Evolutionary conservation across 169 alveolate genomes (phyloP).

Genomic region (Plasmodium gonderi): DNA sequence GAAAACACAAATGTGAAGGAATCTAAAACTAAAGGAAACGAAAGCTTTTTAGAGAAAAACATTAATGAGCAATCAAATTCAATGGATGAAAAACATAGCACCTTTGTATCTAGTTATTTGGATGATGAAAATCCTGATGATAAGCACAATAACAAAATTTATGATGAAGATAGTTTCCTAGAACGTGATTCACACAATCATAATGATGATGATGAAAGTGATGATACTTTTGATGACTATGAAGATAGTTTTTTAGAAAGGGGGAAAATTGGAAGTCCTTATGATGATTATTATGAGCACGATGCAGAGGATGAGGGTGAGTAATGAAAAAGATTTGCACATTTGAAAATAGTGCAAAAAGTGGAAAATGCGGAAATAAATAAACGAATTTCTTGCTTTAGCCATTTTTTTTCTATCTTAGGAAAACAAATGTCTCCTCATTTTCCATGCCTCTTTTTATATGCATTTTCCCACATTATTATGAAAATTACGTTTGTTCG

Average conservation of each 20-base stretch:
- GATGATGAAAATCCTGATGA: not conserved
- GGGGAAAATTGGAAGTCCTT: not conserved
- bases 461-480: not conserved
- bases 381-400: no score
- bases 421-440: not conserved
- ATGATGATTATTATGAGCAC: not conserved
- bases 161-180: slow-evolving; percentile 25
- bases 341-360: no score
- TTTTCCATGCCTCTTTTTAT: not conserved
- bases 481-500: no score
- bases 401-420: no score
- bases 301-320: slow-evolving; percentile 10
- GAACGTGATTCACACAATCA: slow-evolving; percentile 1
- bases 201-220: not conserved
- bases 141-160: not conserved
- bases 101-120: not conserved
- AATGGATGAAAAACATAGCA: not conserved
- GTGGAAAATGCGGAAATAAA: no score
- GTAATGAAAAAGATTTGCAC: not conserved
- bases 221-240: not conserved
- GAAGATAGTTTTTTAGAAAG: slow-evolving; percentile 46
- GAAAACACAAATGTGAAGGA: not conserved
- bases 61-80: not conserved
- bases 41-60: slow-evolving; percentile 18
- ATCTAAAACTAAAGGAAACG: not conserved